Evolutionary conservation across 495 filamentous ascomycete genomes (phyloP).

Genomic region (Hamigera avellanea): DNA sequence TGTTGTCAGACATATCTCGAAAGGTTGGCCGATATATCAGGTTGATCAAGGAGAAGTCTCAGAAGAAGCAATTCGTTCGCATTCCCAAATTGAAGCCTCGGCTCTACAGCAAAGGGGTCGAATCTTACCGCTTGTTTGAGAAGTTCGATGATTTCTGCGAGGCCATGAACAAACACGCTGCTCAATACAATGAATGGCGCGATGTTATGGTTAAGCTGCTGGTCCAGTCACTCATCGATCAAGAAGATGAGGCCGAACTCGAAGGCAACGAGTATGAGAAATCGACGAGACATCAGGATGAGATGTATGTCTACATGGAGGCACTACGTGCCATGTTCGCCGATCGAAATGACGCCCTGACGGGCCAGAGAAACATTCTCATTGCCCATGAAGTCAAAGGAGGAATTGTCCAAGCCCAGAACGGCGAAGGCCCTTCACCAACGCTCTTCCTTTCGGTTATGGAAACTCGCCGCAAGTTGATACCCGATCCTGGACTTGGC

Average conservation of each 20-base stretch:
- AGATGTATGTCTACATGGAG: slow-evolving; percentile 74
- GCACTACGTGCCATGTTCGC: slow-evolving; percentile 62
- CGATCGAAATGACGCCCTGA: slow-evolving; percentile 65
- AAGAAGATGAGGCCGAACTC: slow-evolving; percentile 56
- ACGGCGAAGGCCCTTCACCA: slow-evolving; percentile 61
- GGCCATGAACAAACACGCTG: slow-evolving; percentile 56
- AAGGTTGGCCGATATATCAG: slow-evolving; percentile 34
- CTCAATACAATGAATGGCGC: slow-evolving; percentile 61
- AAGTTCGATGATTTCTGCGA: slow-evolving; percentile 41
- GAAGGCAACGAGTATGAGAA: slow-evolving; percentile 84
- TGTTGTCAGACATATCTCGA: slow-evolving; percentile 45
- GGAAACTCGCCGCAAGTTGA: slow-evolving; percentile 39
- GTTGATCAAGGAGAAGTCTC: slow-evolving; percentile 29
- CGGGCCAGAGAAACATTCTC: slow-evolving; percentile 65
- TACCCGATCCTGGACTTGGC: slow-evolving; percentile 40
- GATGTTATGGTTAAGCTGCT: slow-evolving; percentile 58
- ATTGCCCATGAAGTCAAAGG: slow-evolving; percentile 61
- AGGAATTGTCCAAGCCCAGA: slow-evolving; percentile 43
- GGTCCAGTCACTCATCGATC: slow-evolving; percentile 65
- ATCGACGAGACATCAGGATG: slow-evolving; percentile 75
- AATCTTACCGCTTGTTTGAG: slow-evolving; percentile 44
- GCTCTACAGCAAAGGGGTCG: slow-evolving; percentile 45
- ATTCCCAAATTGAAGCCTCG: slow-evolving; percentile 49
- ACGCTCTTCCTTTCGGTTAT: slow-evolving; percentile 53
- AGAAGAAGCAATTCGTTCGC: slow-evolving; percentile 42